Evolutionary conservation across 2,329 filamentous ascomycete species (phyloP).

Genomic region (Taxawa tesnikishii): DNA sequence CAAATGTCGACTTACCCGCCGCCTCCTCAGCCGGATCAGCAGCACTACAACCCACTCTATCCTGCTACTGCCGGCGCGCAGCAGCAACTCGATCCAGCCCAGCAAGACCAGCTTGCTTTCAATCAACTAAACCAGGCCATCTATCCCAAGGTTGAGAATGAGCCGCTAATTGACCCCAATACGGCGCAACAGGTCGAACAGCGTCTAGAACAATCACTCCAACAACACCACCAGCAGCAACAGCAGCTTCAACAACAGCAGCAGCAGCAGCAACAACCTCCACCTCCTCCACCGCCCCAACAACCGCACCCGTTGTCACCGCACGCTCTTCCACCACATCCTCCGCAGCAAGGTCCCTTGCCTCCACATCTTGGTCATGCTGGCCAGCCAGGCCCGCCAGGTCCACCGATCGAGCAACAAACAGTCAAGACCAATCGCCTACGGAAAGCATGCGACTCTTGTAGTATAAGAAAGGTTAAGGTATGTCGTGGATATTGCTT

Average conservation of each 20-base stretch:
- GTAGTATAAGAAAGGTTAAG: conserved; percentile 27
- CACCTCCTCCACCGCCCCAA: conserved; percentile 4
- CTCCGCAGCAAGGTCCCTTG: conserved; percentile 7
- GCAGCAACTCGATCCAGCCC: conserved; percentile 17
- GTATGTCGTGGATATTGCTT: conserved; percentile 11
- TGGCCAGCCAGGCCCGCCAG: conserved; percentile 1
- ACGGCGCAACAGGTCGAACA: conserved; percentile 13
- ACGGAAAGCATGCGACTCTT: conserved; percentile 28
- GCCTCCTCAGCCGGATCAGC: conserved; percentile 19
- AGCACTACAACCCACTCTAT: conserved; percentile 19
- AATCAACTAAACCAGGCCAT: conserved; percentile 18
- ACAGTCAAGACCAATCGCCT: conserved; percentile 21
- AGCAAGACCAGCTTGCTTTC: conserved; percentile 21
- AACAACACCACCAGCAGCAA: conserved; percentile 17
- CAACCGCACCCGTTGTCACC: conserved; percentile 17
- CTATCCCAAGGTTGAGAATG: conserved; percentile 21
- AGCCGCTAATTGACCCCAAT: conserved; percentile 9
- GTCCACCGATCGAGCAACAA: conserved; percentile 1
- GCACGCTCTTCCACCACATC: conserved; percentile 2
- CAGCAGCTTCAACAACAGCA: conserved; percentile 5
- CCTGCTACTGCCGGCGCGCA: conserved; percentile 19
- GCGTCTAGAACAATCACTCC: conserved; percentile 19
- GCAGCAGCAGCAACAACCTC: conserved; percentile 4
- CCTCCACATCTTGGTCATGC: conserved; percentile 5
- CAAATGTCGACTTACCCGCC: conserved; percentile 24